Percentiles rank a stretch among this genome's conserved stretches.
Conservation (phyloP, 345 rosid species). For the Gossypium ekmanianum region DNA sequence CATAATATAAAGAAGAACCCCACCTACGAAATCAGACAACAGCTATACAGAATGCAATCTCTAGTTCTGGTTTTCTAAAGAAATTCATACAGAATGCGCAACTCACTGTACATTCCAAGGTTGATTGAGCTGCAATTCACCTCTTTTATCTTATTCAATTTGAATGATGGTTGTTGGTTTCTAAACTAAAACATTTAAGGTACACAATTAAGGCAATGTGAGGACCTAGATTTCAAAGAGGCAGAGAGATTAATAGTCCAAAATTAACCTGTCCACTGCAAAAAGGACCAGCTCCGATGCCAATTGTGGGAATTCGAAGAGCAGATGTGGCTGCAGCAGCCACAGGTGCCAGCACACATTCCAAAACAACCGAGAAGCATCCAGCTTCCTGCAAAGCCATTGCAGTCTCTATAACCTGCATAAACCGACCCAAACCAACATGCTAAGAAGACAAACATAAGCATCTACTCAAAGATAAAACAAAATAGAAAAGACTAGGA, state of each 20-base stretch:
- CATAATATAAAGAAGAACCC: background rate
- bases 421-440: constrained; percentile 15
- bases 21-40: background rate
- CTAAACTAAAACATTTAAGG: background rate
- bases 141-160: background rate
- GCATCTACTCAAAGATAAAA: background rate
- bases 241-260: background rate
- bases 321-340: constrained; percentile 92
- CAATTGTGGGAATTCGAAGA: constrained; percentile 84
- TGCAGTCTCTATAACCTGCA: constrained; percentile 92
- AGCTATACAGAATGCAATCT: background rate
- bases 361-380: constrained; percentile 85
- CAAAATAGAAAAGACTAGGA: background rate
- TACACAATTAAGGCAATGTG: background rate
- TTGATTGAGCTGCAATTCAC: constrained; percentile 2
- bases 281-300: constrained; percentile 94
- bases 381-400: constrained; percentile 89
- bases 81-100: background rate
- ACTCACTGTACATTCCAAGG: background rate
- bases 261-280: constrained; percentile 85
- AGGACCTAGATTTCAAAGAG: background rate
- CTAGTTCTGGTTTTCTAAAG: background rate
- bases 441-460: background rate
- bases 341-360: constrained; percentile 86
- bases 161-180: background rate